phyloP scores from a whole-genome alignment of 805 yeast genomes.

The Debaryomyces castellii region DNA sequence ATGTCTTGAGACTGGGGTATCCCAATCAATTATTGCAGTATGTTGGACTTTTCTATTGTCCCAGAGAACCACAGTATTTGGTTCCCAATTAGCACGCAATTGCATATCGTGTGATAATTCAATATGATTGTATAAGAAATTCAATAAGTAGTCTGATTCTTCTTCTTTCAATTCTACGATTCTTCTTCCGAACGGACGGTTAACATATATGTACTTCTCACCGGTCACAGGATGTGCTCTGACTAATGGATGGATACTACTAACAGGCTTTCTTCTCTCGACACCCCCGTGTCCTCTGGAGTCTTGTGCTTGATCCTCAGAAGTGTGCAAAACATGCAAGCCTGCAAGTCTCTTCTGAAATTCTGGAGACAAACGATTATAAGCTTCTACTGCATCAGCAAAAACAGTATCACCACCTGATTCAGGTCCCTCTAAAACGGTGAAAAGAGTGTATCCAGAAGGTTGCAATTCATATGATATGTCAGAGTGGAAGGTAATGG shows the following conservation, averaged over 20 bases:
- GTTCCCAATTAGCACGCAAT: conserved; percentile 36
- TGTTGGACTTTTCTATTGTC: conserved; percentile 39
- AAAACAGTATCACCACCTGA: conserved; percentile 42
- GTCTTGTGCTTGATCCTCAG: conserved; percentile 34
- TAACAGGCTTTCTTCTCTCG: conserved; percentile 35
- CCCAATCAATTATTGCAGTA: conserved; percentile 38
- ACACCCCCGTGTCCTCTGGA: conserved; percentile 25
- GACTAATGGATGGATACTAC: conserved; percentile 37
- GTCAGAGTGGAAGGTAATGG: conserved; percentile 37
- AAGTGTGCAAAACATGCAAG: conserved; percentile 35
- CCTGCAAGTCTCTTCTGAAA: conserved; percentile 34
- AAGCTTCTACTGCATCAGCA: conserved; percentile 40
- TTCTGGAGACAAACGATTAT: conserved; percentile 37
- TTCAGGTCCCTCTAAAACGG: conserved; percentile 37
- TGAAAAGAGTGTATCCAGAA: conserved; percentile 37
- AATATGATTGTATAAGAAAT: conserved; percentile 34
- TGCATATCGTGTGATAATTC: conserved; percentile 36
- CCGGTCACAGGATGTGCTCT: conserved; percentile 41
- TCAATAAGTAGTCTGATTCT: conserved; percentile 33
- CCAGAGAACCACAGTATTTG: conserved; percentile 38
- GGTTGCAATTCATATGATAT: conserved; percentile 43
- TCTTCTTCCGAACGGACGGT: conserved; percentile 33
- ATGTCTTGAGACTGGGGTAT: conserved; percentile 27
- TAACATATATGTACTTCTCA: conserved; percentile 34
- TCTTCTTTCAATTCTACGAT: conserved; percentile 39